Evolutionary conservation across 1,284 basidiomycete genomes (phyloP).

Genomic region (Ceratobasidium sp.): DNA sequence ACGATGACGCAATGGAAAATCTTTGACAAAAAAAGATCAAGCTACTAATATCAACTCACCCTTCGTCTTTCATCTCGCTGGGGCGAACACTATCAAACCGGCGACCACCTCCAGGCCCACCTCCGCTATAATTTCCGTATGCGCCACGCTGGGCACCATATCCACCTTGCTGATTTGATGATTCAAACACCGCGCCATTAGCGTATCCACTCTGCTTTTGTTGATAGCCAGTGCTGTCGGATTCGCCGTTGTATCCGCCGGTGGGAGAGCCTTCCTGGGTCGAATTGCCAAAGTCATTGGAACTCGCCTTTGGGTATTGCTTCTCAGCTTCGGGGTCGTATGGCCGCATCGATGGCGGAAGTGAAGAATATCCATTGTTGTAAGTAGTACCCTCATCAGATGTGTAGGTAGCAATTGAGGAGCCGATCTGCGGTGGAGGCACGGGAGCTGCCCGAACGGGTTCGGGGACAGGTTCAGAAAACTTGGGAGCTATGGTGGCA

Average conservation of each 20-base stretch:
- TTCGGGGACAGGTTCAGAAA: slow-evolving; percentile 24
- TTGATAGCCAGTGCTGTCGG: slow-evolving; percentile 31
- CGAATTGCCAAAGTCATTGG: neutral
- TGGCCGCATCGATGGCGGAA: slow-evolving; percentile 10
- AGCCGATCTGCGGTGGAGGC: slow-evolving; percentile 33
- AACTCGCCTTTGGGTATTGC: slow-evolving; percentile 25
- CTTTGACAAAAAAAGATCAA: slow-evolving; percentile 3
- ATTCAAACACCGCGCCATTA: slow-evolving; percentile 64
- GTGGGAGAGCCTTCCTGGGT: slow-evolving; percentile 3
- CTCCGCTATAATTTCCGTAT: slow-evolving; percentile 55
- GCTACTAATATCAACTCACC: slow-evolving; percentile 75
- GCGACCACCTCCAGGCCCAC: slow-evolving; percentile 63
- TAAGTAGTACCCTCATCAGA: slow-evolving; percentile 47
- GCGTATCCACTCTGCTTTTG: slow-evolving; percentile 48
- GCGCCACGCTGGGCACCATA: slow-evolving; percentile 59
- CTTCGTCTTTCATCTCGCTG: slow-evolving; percentile 98
- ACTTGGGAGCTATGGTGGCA: slow-evolving; percentile 14
- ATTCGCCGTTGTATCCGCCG: slow-evolving; percentile 31
- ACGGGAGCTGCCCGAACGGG: slow-evolving; percentile 12
- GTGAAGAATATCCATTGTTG: slow-evolving; percentile 33
- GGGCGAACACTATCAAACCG: slow-evolving; percentile 76
- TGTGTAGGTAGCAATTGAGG: slow-evolving; percentile 44
- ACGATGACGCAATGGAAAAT: slow-evolving; percentile 47
- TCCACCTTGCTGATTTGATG: slow-evolving; percentile 58
- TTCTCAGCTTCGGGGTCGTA: slow-evolving; percentile 35